A percentile compares a stretch with the other conserved stretches of the same genome.
Conservation (phyloP, 371 early-diverging fungal genomes). For the Modicella reniformis region DNA sequence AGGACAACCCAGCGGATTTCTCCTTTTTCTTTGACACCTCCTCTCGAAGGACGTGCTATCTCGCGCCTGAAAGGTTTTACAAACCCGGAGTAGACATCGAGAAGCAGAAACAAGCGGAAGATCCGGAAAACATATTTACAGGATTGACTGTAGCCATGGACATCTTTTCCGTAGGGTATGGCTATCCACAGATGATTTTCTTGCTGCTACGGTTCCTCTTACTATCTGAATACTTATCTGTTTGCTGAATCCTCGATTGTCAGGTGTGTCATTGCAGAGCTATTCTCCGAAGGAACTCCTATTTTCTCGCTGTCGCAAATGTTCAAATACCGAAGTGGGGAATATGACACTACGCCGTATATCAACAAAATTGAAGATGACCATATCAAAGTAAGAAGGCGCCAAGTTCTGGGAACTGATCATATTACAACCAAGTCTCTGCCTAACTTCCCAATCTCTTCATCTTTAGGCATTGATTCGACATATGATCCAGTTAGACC, state of each 20-base stretch:
- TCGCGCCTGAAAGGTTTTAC: constrained; percentile 96
- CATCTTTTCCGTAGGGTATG: constrained; percentile 90
- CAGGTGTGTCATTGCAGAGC: constrained; percentile 94
- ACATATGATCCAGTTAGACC: constrained; percentile 90
- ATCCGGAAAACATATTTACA: constrained; percentile 33
- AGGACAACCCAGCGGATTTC: constrained; percentile 95
- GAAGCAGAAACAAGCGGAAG: constrained; percentile 58
- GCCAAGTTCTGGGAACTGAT: background rate
- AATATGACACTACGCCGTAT: constrained; percentile 73
- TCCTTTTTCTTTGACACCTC: constrained; percentile 94
- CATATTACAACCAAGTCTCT: no score
- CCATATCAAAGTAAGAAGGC: constrained; percentile 70
- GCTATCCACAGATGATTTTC: background rate
- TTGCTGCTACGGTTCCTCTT: background rate
- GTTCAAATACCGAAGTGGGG: constrained; percentile 84
- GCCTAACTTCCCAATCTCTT: background rate
- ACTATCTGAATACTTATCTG: background rate
- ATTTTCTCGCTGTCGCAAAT: constrained; percentile 91
- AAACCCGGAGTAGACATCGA: constrained; percentile 74
- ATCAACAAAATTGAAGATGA: constrained; percentile 85
- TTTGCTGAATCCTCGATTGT: background rate
- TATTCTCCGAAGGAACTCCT: constrained; percentile 90
- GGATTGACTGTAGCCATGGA: constrained; percentile 88
- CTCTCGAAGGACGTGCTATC: constrained; percentile 85
- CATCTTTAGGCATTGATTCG: constrained; percentile 69